Base-by-base conservation (phyloP, 805 yeast species). In the Ogataea pignaliae region DNA sequence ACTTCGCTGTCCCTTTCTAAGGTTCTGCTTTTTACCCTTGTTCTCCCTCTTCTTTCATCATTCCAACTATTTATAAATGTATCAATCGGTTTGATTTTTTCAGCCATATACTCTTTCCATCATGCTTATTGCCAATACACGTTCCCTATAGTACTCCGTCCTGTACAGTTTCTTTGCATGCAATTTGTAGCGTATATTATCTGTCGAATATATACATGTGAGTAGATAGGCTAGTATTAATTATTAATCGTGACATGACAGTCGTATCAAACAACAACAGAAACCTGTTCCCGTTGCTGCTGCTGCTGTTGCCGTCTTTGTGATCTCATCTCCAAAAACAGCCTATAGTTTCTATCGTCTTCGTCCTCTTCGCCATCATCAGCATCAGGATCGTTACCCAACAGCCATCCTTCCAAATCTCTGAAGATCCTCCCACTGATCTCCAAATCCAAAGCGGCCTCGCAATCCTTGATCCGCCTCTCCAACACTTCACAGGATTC, bases 401-500 rank as follows among this genome's bases (percentile, higher is more conserved):
- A 75, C 33, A 76, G 75, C 88, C 88, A 88, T 14, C 72, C 72
- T 28, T 72, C 64, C 46, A 88, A 76, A 58, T 88, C 95, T 14
- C 70, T 64, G 42, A 83, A 70, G 15, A 86, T 78, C 15, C 72
- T 64, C 21, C 72, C 68, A n/a, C 85, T 76, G 12, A 76, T 75
- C 14, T 69, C 71, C 50, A 71, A 68, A 54, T 82, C 87, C 54
- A 85, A 62, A 40, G 67, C 72, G 49, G 71, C 61, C 53, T 87
- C 89, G 44, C 82, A 83, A 39, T 75, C 69, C 45, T 76, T 70
- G 68, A 88, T 72, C 45, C 81, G 69, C 15, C 66, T 58, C 55
- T 83, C 83, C 37, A 88, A 66, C 3, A 70, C 62, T 55, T 87
- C 95, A 61, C 96, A 88, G 17, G 88, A 82, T 62, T 88, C 96